Conservation (phyloP, 176 grass and related monocot genomes). For the Carex pumila region DNA sequence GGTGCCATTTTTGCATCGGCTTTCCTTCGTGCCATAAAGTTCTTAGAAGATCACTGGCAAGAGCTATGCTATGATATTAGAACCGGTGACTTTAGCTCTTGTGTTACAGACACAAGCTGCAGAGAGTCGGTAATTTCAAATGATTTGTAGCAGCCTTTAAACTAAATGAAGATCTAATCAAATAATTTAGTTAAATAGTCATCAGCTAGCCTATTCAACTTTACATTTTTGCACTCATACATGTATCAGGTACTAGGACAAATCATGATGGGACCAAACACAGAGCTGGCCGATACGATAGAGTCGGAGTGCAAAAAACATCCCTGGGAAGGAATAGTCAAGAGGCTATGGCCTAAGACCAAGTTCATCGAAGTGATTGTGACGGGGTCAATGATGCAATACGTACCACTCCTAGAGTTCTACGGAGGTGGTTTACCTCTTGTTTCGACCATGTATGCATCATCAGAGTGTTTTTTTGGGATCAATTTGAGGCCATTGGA, state of each 20-base stretch:
- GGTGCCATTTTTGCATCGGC: slow-evolving; percentile 81
- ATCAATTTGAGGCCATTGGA: too few species aligned
- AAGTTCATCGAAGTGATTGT: slow-evolving; percentile 80
- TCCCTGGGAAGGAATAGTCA: slow-evolving; percentile 48
- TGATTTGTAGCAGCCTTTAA: slow-evolving; percentile 11
- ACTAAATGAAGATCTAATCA: background rate
- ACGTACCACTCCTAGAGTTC: slow-evolving; percentile 60
- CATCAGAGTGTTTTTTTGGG: too few species aligned
- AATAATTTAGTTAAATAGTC: background rate
- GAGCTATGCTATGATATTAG: slow-evolving; percentile 49
- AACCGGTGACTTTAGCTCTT: slow-evolving; percentile 1
- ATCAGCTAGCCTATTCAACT: background rate
- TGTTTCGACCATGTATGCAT: too few species aligned
- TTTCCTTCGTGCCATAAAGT: slow-evolving; percentile 64
- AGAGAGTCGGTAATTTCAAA: background rate
- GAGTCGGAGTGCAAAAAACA: slow-evolving; percentile 21
- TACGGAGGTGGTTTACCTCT: slow-evolving; percentile 6
- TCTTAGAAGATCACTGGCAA: slow-evolving; percentile 55
- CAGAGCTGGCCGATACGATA: slow-evolving; percentile 32
- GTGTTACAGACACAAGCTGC: slow-evolving; percentile 12
- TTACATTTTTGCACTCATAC: background rate
- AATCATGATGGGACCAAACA: slow-evolving; percentile 11
- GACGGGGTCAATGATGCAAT: slow-evolving; percentile 76
- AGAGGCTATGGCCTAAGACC: slow-evolving; percentile 49
- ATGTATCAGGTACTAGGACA: background rate